Percentiles rank a stretch among this genome's conserved stretches.
These are phyloP conservation scores for Dryas alaskensis DNA, from an alignment of 306 rosid genomes.

Conservation along the genomic window DNA sequence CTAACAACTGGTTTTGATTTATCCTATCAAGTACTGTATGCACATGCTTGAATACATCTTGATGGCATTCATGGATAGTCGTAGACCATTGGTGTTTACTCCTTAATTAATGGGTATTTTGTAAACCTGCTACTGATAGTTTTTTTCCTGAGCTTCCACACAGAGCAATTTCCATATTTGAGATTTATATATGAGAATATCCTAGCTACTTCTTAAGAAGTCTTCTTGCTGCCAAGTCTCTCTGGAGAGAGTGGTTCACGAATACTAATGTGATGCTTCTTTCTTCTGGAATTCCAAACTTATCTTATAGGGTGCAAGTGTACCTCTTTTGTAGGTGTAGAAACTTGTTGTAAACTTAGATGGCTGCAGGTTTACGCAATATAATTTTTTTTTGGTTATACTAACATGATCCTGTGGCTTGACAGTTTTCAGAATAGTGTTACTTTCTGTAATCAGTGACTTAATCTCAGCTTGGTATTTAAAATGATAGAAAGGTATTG, in stretches of 20 bases:
- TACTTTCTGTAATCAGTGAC: conserved; percentile 9
- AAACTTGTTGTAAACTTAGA: conserved; percentile 20
- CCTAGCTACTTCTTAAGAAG: conserved; percentile 19
- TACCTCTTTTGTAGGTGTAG: conserved; percentile 9
- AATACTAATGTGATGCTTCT: conserved; percentile 17
- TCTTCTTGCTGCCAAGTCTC: conserved; percentile 19
- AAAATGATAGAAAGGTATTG: conserved; percentile 4
- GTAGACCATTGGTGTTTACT: conserved; percentile 10
- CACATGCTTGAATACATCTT: no score
- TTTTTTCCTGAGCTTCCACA: not conserved
- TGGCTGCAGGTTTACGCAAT: conserved; percentile 10
- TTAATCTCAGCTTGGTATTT: not conserved
- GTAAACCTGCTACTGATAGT: not conserved
- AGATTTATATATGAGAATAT: conserved; percentile 6
- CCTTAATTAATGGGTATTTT: not conserved
- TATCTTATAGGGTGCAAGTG: conserved; percentile 13
- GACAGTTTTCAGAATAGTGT: conserved; percentile 19
- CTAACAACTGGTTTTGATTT: no score
- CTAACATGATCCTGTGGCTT: conserved; percentile 14
- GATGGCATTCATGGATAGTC: no score
- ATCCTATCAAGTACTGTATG: no score
- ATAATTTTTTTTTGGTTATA: not conserved
- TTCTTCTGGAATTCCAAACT: conserved; percentile 14
- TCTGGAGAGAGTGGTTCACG: conserved; percentile 19
- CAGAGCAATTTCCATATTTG: conserved; percentile 19